Evolutionary conservation across 1,284 basidiomycete species (phyloP), one percentile per base, ranked within the genome.

Genomic region (Sanghuangporus baumii): DNA sequence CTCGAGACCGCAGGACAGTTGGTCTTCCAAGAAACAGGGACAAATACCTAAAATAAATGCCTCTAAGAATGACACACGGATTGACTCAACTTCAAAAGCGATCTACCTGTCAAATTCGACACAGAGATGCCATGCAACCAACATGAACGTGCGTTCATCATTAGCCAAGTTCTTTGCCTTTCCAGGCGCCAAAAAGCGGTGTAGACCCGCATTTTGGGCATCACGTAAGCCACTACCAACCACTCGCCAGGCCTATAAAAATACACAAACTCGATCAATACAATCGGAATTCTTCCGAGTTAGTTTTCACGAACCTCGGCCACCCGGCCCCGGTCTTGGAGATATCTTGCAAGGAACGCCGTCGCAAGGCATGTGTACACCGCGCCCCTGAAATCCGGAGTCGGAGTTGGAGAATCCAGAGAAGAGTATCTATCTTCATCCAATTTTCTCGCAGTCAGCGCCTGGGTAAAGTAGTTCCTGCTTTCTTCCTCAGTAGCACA

Each of bases 231-330:
- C 77, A 50, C 69, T 72, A 0, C 81, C 81, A 16, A 78, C 71
- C 41, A 84, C 66, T 70, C 81, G 81, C 81, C 82, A 83, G 1
- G 80, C 80, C 67, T 83, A 81, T 65, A 79, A 81, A 34, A 56
- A 48, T 47, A n/a, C 31, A 48, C 43, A 5, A 23, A 23, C 41
- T 4, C 11, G 26, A 36, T 41, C 11, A 37, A 34, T 38, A 9
- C 26, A 52, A 61, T 26, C 43, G 16, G 18, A 46, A 46, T 20
- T 7, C 12, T 51, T 16, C 12, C 9, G 14, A n/a, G 9, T 18
- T 9, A 40, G 14, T 48, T 20, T 11, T 43, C 16, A 43, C 18
- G 47, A 20, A 61, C 60, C 66, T 61, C 60, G 6, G 60, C 56
- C 26, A 79, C 71, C 37, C 76, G 74, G 2, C 81, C 81, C 31